Base-by-base conservation (phyloP, 23 red algal species). In the Gracilaria caudata region DNA sequence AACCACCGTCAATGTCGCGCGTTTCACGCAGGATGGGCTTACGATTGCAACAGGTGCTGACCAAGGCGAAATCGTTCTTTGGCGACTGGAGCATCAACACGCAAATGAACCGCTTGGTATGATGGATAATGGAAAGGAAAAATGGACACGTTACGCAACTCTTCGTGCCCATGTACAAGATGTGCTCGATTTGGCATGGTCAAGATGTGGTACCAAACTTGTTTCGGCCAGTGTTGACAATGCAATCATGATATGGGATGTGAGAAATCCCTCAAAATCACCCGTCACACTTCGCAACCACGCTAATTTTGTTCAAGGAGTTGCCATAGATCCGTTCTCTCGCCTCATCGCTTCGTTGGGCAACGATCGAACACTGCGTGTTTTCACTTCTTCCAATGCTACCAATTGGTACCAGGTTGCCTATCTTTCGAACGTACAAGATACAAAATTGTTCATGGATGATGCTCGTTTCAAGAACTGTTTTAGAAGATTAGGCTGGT, bases 211-310 rank as follows among this genome's bases (percentile, higher is more conserved):
- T n/a, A 46, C 57, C 33, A 86, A 28, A 20, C 65, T 98, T 25
- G 86, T 91, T 25, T 90, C 95, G 1, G 95, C 85, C 0, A 94
- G 90, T 12, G 95, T 98, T 41, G 95, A 98, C 61, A 98, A 98
- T 57, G 82, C 81, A 30, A 89, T 98, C 20, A 87, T 82, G 64
- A 60, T 94, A 25, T 98, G 95, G 95, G 86, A 98, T 57, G 83
- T 86, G 0, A 49, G 34, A 7, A 79, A 91, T 23, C 80, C 75
- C 6, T 65, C 77, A 25, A 74, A 61, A 23, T 43, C 85, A 0
- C 87, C 58, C 21, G 25, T 80, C 21, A 76, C 87, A 4, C 65
- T 96, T 53, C 81, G 80, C 56, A 77, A 83, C 28, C 95, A 98
- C 64, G 47, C 74, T 43, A 87, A 90, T 29, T 98, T 88, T 83